Percentiles rank a stretch among this genome's conserved stretches.
Evolutionary conservation across 495 filamentous ascomycete species (phyloP).

Genomic region (Evansstolkia leycettana): DNA sequence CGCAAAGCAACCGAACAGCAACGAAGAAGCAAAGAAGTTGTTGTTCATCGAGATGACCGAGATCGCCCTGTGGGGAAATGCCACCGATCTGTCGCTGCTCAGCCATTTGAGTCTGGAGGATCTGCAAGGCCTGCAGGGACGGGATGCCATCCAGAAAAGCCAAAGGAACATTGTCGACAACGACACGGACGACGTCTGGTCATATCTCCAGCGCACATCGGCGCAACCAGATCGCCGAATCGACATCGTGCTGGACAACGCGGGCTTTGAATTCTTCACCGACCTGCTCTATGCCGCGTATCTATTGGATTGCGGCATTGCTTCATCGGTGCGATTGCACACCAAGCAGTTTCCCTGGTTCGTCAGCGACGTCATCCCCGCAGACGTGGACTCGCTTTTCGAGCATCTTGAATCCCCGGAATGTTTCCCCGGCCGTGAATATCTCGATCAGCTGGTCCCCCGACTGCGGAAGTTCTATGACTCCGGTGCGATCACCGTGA

Average conservation of each 20-base stretch:
- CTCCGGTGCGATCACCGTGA: conserved; percentile 55
- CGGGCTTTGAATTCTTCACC: conserved; percentile 83
- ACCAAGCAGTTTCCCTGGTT: conserved; percentile 85
- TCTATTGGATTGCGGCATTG: conserved; percentile 56
- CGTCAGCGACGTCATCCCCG: conserved; percentile 70
- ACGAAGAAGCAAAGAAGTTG: conserved; percentile 50
- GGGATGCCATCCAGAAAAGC: conserved; percentile 56
- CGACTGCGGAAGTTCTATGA: conserved; percentile 54
- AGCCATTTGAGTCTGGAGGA: conserved; percentile 73
- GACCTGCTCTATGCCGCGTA: conserved; percentile 76
- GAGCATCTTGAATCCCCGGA: conserved; percentile 49
- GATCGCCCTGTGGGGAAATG: conserved; percentile 86
- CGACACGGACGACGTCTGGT: conserved; percentile 49
- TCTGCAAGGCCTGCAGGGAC: conserved; percentile 76
- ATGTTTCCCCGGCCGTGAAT: conserved; percentile 46
- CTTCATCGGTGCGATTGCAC: conserved; percentile 64
- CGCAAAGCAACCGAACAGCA: conserved; percentile 13
- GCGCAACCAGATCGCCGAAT: conserved; percentile 39
- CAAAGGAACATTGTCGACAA: conserved; percentile 74
- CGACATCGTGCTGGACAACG: conserved; percentile 79
- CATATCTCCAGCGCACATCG: conserved; percentile 41
- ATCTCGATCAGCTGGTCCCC: conserved; percentile 52
- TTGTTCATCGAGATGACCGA: conserved; percentile 77
- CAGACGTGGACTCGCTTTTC: conserved; percentile 58
- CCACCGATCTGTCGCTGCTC: conserved; percentile 73